Base-by-base conservation (phyloP, 805 yeast genomes). In the Yarrowia phangngaensis region DNA sequence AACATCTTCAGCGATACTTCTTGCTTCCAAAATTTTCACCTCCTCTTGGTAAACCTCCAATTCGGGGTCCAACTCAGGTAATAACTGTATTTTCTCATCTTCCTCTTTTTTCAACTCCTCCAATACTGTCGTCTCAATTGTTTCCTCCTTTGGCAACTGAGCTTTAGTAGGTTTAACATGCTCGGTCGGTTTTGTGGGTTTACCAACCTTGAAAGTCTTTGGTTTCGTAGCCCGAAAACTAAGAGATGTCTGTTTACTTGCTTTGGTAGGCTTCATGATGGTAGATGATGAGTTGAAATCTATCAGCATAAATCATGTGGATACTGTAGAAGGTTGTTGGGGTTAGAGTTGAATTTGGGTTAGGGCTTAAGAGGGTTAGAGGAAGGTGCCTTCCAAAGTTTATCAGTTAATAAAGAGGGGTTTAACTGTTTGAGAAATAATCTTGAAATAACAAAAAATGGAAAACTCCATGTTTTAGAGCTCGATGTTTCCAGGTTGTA, bases 1-100 rank as follows among this genome's bases (percentile, higher is more conserved):
- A 17, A 64, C 60, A 43, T 67, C 66, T 23, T 23, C 14, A 3
- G 54, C 35, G 11, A 52, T 52, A 20, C 46, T 22, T n/a, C 23
- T 12, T 4, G 16, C 45, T 6, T 31, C 32, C 5, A 26, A 19
- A 9, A 13, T 38, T 12, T 17, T 11, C 3, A 28, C 31, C 6
- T 26, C 45, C 8, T 4, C n/a, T 19, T 8, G 6, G 32, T 38
- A 38, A 4, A 17, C 14, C 4, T 7, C 6, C 4, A 19, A 31
- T 7, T 12, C 19, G 32, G 45, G 45, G 11, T 38, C 32, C 45
- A 38, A 19, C 1, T 38, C 19, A 6, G 32, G 23, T 22, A 35
- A 24, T 3, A 14, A n/a, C 1, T 38, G 4, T 13, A 38, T 19
- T 6, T 27, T 15, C 14, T 13, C 32, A 1, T 11, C 15, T 9